These are phyloP conservation scores for Fusarium sp. DNA, from an alignment of 2,329 filamentous ascomycete species.

Conservation along the genomic window DNA sequence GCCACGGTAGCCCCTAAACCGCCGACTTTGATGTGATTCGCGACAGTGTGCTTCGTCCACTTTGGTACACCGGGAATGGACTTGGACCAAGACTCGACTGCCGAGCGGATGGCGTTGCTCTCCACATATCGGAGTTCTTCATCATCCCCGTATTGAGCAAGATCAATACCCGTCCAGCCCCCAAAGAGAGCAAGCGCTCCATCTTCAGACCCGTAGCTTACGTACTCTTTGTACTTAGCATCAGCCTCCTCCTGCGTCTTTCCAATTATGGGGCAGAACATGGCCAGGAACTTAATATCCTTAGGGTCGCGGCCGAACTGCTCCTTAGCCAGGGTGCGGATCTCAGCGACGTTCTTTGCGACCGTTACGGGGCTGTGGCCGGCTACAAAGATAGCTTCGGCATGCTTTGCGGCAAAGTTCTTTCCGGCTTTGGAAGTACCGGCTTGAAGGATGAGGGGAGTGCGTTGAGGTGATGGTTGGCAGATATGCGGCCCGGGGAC, in stretches of 20 bases:
- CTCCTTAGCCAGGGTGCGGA: conserved; percentile 67
- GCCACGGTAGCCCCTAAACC: conserved; percentile 74
- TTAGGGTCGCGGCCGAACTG: conserved; percentile 67
- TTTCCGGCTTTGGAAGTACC: conserved; percentile 76
- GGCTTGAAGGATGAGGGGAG: conserved; percentile 77
- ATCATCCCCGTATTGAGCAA: conserved; percentile 71
- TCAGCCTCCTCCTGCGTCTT: conserved; percentile 74
- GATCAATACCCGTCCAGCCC: conserved; percentile 75
- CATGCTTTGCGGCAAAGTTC: conserved; percentile 75
- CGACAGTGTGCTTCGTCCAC: conserved; percentile 80
- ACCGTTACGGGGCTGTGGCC: conserved; percentile 73
- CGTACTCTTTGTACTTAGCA: conserved; percentile 72
- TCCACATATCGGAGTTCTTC: conserved; percentile 73
- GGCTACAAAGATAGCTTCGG: conserved; percentile 78
- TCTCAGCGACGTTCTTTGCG: conserved; percentile 71
- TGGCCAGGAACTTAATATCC: conserved; percentile 75
- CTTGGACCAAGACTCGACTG: conserved; percentile 66
- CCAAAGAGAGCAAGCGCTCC: conserved; percentile 79
- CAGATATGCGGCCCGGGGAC: conserved; percentile 76
- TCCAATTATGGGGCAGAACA: conserved; percentile 74
- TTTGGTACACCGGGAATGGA: conserved; percentile 70
- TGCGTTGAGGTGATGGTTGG: conserved; percentile 75
- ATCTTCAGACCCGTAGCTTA: conserved; percentile 69
- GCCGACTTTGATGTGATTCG: conserved; percentile 75
- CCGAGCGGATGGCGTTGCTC: conserved; percentile 68